Conservation (phyloP, 1,284 basidiomycete genomes). For the Rhodotorula sp. region DNA sequence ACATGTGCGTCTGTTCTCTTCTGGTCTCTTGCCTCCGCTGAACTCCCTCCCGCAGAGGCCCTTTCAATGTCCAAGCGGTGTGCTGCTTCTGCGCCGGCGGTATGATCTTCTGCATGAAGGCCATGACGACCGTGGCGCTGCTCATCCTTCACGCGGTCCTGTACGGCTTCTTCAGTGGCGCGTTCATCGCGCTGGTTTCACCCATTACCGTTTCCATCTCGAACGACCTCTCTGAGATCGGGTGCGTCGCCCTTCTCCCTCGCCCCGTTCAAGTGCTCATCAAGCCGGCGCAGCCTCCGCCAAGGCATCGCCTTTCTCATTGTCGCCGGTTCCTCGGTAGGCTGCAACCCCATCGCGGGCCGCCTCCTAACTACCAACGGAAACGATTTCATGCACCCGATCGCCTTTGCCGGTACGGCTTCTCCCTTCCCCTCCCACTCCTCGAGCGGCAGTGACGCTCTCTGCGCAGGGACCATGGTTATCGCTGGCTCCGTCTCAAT, state of each 20-base stretch:
- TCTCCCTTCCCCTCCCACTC: neutral
- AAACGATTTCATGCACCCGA: slow-evolving; percentile 44
- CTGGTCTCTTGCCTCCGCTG: neutral
- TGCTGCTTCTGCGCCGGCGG: slow-evolving; percentile 17
- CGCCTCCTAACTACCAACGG: slow-evolving; percentile 43
- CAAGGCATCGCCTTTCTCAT: slow-evolving; percentile 40
- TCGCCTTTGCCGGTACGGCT: slow-evolving; percentile 40
- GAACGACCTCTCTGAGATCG: slow-evolving; percentile 23
- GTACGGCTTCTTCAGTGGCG: slow-evolving; percentile 46
- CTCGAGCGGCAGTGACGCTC: fast-evolving
- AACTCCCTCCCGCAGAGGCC: neutral
- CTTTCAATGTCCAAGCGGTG: slow-evolving; percentile 3
- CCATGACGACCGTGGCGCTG: neutral
- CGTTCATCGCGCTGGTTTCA: slow-evolving; percentile 27
- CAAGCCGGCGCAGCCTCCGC: neutral
- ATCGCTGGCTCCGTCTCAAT: neutral
- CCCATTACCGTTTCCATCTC: slow-evolving; percentile 21
- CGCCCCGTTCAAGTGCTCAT: too few relatives aligned
- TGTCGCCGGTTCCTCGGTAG: slow-evolving; percentile 46
- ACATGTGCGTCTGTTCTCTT: neutral
- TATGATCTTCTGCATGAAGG: slow-evolving; percentile 2
- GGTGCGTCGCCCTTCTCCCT: neutral
- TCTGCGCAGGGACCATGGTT: slow-evolving; percentile 27
- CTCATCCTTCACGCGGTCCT: slow-evolving; percentile 43
- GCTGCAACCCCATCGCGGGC: slow-evolving; percentile 50